phyloP scores from a whole-genome alignment of 2,329 filamentous ascomycete genomes.

The Onygenales sp. region DNA sequence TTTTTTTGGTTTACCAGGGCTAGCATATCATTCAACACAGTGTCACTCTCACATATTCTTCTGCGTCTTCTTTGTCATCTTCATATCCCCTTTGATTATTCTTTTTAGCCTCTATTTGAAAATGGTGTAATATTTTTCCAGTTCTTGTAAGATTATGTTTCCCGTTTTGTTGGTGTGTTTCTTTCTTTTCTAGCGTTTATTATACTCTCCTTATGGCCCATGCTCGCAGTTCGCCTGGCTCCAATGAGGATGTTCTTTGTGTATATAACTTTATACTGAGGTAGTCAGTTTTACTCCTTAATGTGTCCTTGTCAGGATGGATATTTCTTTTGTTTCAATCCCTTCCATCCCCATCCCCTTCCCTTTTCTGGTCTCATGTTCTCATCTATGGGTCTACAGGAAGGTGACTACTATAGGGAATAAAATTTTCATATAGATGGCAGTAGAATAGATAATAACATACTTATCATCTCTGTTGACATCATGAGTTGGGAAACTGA shows the following conservation, averaged over 20 bases:
- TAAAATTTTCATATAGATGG: neutral
- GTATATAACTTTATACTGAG: neutral
- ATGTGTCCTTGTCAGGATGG: neutral
- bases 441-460: constrained; percentile 1
- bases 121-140: neutral
- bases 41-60: too few relatives aligned
- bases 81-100: neutral
- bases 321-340: neutral
- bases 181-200: neutral
- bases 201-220: neutral
- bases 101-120: neutral
- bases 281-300: neutral
- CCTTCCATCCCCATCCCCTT: neutral
- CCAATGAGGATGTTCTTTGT: neutral
- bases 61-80: neutral
- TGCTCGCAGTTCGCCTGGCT: neutral
- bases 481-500: neutral
- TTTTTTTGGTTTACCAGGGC: neutral
- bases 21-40: too few relatives aligned
- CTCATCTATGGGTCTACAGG: neutral
- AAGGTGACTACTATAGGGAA: neutral
- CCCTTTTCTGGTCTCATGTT: neutral
- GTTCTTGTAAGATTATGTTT: neutral
- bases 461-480: neutral
- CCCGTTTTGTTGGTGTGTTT: neutral